Conservation (phyloP, 805 yeast genomes). For the Cyberlindnera meyerae region DNA sequence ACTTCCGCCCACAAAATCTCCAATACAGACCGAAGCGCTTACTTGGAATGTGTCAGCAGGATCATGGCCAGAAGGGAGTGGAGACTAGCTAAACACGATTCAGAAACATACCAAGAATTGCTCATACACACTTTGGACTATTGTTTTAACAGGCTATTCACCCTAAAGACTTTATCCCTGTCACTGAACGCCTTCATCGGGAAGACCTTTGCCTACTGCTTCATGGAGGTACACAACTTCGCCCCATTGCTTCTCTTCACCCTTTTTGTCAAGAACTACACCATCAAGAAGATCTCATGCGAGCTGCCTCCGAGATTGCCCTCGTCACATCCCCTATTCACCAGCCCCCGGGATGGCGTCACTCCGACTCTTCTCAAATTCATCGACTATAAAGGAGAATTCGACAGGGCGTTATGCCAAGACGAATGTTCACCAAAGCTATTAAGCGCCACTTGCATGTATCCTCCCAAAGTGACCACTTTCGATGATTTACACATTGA, state of each 20-base stretch:
- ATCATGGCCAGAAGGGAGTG: constrained; percentile 14
- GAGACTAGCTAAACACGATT: constrained; percentile 2
- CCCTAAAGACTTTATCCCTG: constrained; percentile 15
- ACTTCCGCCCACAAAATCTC: constrained; percentile 5
- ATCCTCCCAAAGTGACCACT: constrained; percentile 30
- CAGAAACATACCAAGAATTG: constrained; percentile 1
- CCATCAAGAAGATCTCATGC: constrained; percentile 29
- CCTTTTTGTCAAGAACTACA: constrained; percentile 47
- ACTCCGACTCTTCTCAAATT: constrained; percentile 13
- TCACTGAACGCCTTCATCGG: constrained; percentile 45
- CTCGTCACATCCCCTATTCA: not conserved
- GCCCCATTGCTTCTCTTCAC: constrained; percentile 50
- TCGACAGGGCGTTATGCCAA: not conserved
- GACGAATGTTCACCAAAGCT: constrained; percentile 24
- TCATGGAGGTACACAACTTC: constrained; percentile 43
- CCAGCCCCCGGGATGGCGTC: not conserved
- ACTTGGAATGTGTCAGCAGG: constrained; percentile 13
- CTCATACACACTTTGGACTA: constrained; percentile 10
- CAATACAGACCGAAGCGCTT: constrained; percentile 12
- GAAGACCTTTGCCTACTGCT: constrained; percentile 54
- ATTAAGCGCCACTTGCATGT: constrained; percentile 32
- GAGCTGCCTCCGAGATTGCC: not conserved
- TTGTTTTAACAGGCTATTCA: constrained; percentile 14
- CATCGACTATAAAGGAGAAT: constrained; percentile 19
- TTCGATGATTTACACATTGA: constrained; percentile 36